Evolutionary conservation across 306 rosid species (phyloP), one percentile per base, ranked within the genome.

Genomic region (Fragaria iinumae): DNA sequence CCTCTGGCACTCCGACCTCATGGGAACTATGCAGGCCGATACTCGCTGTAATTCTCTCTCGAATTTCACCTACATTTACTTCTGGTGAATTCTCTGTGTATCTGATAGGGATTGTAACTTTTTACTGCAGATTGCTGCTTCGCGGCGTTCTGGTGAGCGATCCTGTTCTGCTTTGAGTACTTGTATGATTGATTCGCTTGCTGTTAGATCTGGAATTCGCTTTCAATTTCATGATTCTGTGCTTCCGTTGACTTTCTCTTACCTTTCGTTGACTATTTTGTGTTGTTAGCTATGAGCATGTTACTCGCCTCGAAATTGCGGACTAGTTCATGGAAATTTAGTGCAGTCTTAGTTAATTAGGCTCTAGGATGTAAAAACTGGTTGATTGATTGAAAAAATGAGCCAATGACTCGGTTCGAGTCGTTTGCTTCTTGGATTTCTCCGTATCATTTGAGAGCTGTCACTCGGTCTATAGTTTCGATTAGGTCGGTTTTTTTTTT

Each of bases 1-100:
- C 86, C 71, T 93, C 87, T 89, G 96, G 97, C 97, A 93, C 87
- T 45, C 93, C 25, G 90, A 90, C 75, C 91, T 93, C 67, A 56
- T 87, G 80, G 38, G 65, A 7, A 85, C 97, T 48, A 79, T 89
- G 21, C 84, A 84, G 80, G 90, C 90, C 9, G 94, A 93, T 79
- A 83, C 97, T 67, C 91, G 84, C 16, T 90, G 96, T 93, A 89
- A 25, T 0, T 80, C 39, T 29, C 81, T 41, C 47, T 38, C 44
- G 12, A 38, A 76, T 65, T 75, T 48, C 50, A 7, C 43, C 1
- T 60, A 13, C 38, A 56, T 56, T 56, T 56, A 56, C 14, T 3
- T 76, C 11, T 52, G 38, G 23, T 11, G 18, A 0, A 73, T 43
- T 32, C 25, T 21, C 8, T 77, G 16, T 77, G 20, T 71, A 0